phyloP scores from a whole-genome alignment of 164 flowering plant genomes.

The Dillenia suffruticosa region DNA sequence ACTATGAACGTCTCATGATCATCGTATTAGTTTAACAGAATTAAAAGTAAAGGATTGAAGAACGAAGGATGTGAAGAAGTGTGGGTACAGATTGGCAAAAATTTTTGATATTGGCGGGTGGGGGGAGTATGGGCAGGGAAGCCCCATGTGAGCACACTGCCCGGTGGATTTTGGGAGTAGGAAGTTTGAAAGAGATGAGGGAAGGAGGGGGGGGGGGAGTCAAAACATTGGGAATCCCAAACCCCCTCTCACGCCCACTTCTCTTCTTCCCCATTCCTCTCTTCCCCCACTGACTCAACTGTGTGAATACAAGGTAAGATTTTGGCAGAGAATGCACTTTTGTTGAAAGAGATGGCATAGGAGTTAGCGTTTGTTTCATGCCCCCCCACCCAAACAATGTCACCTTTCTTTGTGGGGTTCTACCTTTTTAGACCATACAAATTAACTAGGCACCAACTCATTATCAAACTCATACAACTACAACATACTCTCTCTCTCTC shows the following conservation, averaged over 20 bases:
- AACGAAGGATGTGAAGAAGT: too few relatives aligned
- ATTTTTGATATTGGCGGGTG: not conserved
- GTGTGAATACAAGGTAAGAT: slow-evolving; percentile 7
- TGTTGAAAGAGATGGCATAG: slow-evolving; percentile 18
- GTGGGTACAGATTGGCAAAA: not conserved
- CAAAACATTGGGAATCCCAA: slow-evolving; percentile 22
- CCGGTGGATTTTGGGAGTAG: slow-evolving; percentile 1
- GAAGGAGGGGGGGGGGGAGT: slow-evolving; percentile 4
- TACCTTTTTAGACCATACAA: not conserved
- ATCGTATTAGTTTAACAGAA: too few relatives aligned
- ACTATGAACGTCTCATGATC: too few relatives aligned
- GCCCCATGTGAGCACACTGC: slow-evolving; percentile 22
- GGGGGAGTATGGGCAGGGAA: not conserved
- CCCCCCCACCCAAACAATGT: not conserved
- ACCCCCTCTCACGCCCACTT: not conserved
- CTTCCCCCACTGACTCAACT: too few relatives aligned
- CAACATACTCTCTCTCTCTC: not conserved
- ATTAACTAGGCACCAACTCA: not conserved
- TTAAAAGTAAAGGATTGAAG: too few relatives aligned
- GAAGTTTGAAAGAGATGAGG: not conserved
- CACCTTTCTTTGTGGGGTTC: not conserved
- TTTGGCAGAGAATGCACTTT: slow-evolving; percentile 8
- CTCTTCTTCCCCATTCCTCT: too few relatives aligned
- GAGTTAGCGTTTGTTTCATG: slow-evolving; percentile 10
- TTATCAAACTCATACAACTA: not conserved